A percentile compares a stretch with the other conserved stretches of the same genome.
Conservation (phyloP, 768 basidiomycete genomes). For the Gymnopilus junonius region DNA sequence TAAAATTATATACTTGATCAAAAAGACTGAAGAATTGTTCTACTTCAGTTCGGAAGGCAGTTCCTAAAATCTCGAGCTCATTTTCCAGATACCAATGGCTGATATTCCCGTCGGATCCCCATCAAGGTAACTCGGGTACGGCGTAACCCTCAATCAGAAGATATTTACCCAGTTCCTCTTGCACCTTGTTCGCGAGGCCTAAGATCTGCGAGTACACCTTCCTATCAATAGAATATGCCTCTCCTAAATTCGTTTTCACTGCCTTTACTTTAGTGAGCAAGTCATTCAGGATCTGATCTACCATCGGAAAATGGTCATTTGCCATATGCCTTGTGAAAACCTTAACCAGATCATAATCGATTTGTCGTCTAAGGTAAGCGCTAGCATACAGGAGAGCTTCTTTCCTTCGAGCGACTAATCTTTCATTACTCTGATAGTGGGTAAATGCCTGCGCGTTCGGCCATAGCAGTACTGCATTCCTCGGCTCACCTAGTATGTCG, state of each 20-base stretch:
- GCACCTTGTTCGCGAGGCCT: neutral
- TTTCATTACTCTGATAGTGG: neutral
- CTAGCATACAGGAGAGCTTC: neutral
- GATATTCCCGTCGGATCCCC: constrained; percentile 1
- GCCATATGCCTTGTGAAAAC: neutral
- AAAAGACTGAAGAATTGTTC: neutral
- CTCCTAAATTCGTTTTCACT: neutral
- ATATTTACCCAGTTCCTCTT: neutral
- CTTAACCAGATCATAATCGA: neutral
- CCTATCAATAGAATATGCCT: neutral
- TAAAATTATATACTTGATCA: neutral
- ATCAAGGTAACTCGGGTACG: neutral
- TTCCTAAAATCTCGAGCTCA: constrained; percentile 1
- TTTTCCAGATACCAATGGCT: neutral
- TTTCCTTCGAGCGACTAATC: neutral
- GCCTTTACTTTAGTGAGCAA: neutral
- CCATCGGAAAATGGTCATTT: neutral
- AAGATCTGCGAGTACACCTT: neutral
- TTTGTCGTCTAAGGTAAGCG: neutral
- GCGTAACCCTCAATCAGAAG: neutral
- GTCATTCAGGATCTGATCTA: neutral
- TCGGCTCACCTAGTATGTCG: neutral
- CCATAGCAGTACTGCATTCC: neutral
- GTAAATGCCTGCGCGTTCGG: neutral
- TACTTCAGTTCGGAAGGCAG: constrained; percentile 7